Conservation (phyloP, 176 grass and related monocot genomes). For the Ampelocalamus luodianensis region DNA sequence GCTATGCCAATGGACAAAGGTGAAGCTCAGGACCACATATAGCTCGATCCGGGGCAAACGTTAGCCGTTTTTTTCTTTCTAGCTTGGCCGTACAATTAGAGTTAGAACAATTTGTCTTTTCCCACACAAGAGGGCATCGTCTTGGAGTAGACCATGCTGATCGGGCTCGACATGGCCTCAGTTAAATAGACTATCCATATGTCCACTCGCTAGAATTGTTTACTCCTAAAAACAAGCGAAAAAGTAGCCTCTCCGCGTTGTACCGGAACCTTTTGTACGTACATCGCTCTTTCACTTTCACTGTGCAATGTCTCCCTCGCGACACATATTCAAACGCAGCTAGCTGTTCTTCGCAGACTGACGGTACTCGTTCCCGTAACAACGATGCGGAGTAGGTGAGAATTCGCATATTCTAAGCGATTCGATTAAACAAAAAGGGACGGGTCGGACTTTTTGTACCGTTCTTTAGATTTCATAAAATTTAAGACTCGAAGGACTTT, state of each 20-base stretch:
- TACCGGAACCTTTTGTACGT: neutral
- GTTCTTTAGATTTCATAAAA: neutral
- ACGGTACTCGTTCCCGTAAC: neutral
- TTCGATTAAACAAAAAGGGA: neutral
- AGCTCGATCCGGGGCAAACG: neutral
- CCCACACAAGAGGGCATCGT: neutral
- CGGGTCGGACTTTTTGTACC: constrained; percentile 19
- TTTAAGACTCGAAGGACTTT: neutral
- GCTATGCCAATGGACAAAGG: neutral
- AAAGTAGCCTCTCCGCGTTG: neutral
- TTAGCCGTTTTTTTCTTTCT: neutral
- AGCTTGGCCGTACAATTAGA: neutral
- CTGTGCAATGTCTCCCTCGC: neutral
- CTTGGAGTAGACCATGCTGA: neutral
- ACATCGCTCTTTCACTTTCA: neutral
- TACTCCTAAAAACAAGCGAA: neutral
- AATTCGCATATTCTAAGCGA: neutral
- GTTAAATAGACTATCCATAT: neutral
- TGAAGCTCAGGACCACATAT: neutral
- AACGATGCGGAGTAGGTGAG: constrained; percentile 29
- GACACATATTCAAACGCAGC: constrained; percentile 26
- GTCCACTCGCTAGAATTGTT: neutral
- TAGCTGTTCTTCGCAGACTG: neutral
- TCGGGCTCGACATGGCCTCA: neutral
- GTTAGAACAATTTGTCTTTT: neutral